Base-by-base conservation (phyloP, 75 land plant species). In the Picea sitchensis region DNA sequence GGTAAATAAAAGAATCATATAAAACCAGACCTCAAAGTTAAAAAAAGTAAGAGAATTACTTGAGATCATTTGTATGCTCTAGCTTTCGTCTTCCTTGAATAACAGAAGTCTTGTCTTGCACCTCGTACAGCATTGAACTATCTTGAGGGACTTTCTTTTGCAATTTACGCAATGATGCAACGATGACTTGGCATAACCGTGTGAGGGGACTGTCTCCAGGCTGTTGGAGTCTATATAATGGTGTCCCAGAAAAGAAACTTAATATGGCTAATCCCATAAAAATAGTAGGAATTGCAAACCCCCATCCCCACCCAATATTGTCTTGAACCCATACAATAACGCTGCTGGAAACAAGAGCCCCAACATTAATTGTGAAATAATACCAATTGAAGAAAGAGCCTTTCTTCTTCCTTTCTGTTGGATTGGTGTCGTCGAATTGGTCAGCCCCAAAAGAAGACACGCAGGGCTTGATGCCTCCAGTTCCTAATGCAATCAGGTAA, bases 171-270 rank as follows among this genome's bases (percentile, higher is more conserved):
- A 84, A n/a, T 13, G 96, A 80, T 68, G 98, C 96, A 85, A 85
- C 90, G 41, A 91, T 38, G 32, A 96, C 98, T 82, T 96, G 98
- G 62, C 79, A 84, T 61, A 94, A 80, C 72, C 98, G 81, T 26
- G 92, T 86, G 51, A 95, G 20, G 17, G 96, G 94, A 79, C 96
- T 95, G 80, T 96, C 98, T n/a, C 91, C 94, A 30, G 96, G 92
- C 62, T 83, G 87, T 36, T 93, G 96, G 83, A 85, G 86, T 68
- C 98, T 85, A 62, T 92, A 95, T 15, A 86, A 84, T 1, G 80
- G 44, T 12, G 94, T 87, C 0, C 96, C 98, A 7, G 83, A 80
- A 51, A 93, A 87, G 78, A 95, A 93, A 77, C 84, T 88, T 7
- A 60, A 76, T 34, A 92, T 86, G 14, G 92, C 96, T 57, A 93